A percentile compares a stretch with the other conserved stretches of the same genome.
These are phyloP conservation scores for Cucurbita maxima DNA, from an alignment of 306 rosid species.

Conservation along the genomic window DNA sequence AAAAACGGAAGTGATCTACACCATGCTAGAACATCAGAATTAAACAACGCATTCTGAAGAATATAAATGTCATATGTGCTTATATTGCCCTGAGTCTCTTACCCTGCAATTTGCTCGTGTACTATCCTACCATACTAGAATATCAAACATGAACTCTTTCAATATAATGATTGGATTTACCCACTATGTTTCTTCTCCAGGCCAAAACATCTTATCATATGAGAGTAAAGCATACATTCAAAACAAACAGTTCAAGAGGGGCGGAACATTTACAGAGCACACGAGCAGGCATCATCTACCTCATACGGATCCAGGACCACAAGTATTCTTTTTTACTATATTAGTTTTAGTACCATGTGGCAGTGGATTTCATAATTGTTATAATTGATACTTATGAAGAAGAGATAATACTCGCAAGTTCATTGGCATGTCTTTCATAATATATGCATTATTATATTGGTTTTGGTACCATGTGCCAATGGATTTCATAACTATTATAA, in stretches of 20 bases:
- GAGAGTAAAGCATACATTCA: neutral
- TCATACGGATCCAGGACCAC: neutral
- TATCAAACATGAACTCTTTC: constrained; percentile 1
- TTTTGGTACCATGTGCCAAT: neutral
- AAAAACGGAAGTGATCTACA: no score
- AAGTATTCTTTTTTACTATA: neutral
- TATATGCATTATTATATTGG: neutral
- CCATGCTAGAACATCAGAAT: no score
- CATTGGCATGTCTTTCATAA: constrained; percentile 41
- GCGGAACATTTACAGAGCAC: neutral
- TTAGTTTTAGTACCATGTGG: neutral
- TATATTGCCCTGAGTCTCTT: neutral
- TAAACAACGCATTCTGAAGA: neutral
- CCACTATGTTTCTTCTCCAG: neutral
- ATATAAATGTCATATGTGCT: neutral
- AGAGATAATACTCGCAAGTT: constrained; percentile 44
- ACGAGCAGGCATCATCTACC: neutral
- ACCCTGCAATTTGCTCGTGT: neutral
- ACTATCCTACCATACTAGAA: neutral
- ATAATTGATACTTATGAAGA: neutral
- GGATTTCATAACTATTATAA: neutral
- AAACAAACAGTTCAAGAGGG: neutral
- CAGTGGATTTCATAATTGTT: neutral
- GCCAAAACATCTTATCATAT: neutral
- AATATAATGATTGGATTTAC: neutral